Conservation (phyloP, 2,329 filamentous ascomycete genomes). For the Ophiostoma australiae region DNA sequence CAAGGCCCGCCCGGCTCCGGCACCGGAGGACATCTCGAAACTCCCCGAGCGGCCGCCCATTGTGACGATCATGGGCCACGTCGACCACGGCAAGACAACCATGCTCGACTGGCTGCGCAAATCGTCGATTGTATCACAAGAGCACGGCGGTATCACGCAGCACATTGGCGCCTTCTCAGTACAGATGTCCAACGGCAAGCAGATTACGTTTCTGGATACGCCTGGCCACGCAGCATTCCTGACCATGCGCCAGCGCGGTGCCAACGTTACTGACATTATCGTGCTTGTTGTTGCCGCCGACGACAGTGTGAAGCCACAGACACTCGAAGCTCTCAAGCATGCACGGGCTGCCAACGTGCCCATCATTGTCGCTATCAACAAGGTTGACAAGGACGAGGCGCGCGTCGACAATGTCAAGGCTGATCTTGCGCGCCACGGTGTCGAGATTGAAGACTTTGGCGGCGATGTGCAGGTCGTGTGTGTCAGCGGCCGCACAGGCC, state of each 20-base stretch:
- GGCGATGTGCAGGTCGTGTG: slow-evolving; percentile 89
- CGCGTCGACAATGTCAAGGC: slow-evolving; percentile 79
- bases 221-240: slow-evolving; percentile 94
- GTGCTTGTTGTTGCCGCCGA: slow-evolving; percentile 93
- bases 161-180: slow-evolving; percentile 98
- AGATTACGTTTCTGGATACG: slow-evolving; percentile 94
- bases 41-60: slow-evolving; percentile 80
- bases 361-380: slow-evolving; percentile 97
- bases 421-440: slow-evolving; percentile 74
- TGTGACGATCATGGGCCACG: slow-evolving; percentile 98
- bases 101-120: slow-evolving; percentile 90
- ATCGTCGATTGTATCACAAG: slow-evolving; percentile 81
- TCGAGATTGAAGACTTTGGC: slow-evolving; percentile 91
- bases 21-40: slow-evolving; percentile 59
- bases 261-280: slow-evolving; percentile 94
- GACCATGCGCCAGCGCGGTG: slow-evolving; percentile 91
- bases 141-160: slow-evolving; percentile 96
- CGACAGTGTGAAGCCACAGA: slow-evolving; percentile 96
- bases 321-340: slow-evolving; percentile 92
- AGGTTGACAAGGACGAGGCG: slow-evolving; percentile 83
- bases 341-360: slow-evolving; percentile 81
- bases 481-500: slow-evolving; percentile 89
- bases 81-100: slow-evolving; percentile 97
- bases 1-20: slow-evolving; percentile 61
- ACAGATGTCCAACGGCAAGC: slow-evolving; percentile 74